Evolutionary conservation across 2,329 filamentous ascomycete species (phyloP), one percentile per base, ranked within the genome.

Genomic region (Alternaria arbusti): DNA sequence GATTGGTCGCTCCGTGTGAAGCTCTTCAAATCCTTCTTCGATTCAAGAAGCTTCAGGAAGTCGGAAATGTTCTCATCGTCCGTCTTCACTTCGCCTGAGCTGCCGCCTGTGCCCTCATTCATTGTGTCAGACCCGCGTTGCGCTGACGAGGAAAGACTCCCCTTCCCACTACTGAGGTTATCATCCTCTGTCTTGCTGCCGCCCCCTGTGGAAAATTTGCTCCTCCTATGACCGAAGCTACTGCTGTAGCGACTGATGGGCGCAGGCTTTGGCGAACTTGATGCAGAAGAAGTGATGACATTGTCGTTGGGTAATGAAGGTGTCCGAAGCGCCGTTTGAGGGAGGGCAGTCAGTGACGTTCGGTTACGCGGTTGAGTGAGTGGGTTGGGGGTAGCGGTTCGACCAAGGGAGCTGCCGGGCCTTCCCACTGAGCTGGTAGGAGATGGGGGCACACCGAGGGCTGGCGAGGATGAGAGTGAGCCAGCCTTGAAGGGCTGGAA

Each of bases 401-500:
- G 66, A 7, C 71, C 68, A 9, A 73, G 61, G 11, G 70, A 70
- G 43, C 70, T 73, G 45, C 70, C 59, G 13, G 73, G 75, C 60
- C 83, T 80, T 57, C 80, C 79, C 23, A 84, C 70, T 3, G 82
- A 83, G 23, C 81, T 84, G 64, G 85, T 82, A 28, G 86, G 87
- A 8, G 86, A 88, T 7, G 82, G 81, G n/a, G 84, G 83, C 44
- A 86, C 81, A 44, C 74, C 80, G 28, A 83, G 81, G n/a, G 86
- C 84, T 17, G 94, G 95, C 5, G 94, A 97, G 5, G 92, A 93
- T 3, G 94, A 97, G n/a, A 98, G 84, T 2, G 95, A 96, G 11
- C 95, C 95, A 13, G 94, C 93, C 80, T 99, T 99, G 84, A 99
- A 99, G 0, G 95, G 94, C 71, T 96, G 93, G 73, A 97, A 97